Evolutionary conservation across 306 rosid genomes (phyloP).

Genomic region (Elaeagnus macrophylla): DNA sequence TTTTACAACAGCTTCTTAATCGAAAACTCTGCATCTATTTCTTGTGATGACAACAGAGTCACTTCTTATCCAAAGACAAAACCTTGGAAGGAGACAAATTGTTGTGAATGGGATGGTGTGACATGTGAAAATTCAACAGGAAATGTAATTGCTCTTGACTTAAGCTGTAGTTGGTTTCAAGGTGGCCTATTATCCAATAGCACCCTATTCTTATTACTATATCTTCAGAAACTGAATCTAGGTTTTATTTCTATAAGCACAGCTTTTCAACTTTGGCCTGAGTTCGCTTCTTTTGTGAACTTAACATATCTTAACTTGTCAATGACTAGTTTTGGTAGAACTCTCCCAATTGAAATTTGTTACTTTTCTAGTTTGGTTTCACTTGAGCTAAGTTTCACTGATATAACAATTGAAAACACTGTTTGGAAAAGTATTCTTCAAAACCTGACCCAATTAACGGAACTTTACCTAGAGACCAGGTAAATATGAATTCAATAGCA

Average conservation of each 20-base stretch:
- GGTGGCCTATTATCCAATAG: conserved; percentile 8
- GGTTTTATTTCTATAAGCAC: too few relatives aligned
- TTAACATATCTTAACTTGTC: too few relatives aligned
- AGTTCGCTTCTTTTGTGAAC: too few relatives aligned
- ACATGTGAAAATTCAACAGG: neutral
- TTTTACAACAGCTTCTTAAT: neutral
- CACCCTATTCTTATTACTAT: too few relatives aligned
- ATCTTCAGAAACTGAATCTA: too few relatives aligned
- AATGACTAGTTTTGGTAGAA: too few relatives aligned
- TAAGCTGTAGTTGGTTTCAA: conserved; percentile 3
- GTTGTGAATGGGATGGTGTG: conserved; percentile 5
- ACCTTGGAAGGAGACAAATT: neutral
- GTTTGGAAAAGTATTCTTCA: neutral
- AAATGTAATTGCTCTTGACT: conserved; percentile 7
- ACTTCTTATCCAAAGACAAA: too few relatives aligned
- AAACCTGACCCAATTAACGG: neutral
- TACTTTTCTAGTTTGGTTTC: neutral
- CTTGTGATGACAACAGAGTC: neutral
- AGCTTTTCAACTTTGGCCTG: too few relatives aligned
- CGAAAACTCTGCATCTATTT: neutral
- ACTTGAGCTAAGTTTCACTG: neutral
- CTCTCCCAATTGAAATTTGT: conserved; percentile 1
- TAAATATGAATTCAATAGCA: neutral
- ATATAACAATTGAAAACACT: neutral
- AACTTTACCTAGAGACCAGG: neutral